These are phyloP conservation scores for Ogataea nakhonphanomensis DNA, from an alignment of 805 yeast genomes.

Conservation along the genomic window DNA sequence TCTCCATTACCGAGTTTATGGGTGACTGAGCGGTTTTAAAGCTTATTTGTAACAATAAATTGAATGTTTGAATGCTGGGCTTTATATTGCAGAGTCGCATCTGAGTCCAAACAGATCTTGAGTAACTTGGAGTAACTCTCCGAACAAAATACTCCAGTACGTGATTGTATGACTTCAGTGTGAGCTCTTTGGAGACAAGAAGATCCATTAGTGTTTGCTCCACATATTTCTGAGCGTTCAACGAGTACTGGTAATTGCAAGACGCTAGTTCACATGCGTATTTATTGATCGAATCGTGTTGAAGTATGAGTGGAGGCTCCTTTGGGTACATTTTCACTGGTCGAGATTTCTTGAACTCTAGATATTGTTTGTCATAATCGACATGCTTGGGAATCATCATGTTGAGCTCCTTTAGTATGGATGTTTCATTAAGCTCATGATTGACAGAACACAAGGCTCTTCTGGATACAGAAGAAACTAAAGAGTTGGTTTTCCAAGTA, in stretches of 20 bases:
- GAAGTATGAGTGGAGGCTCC: slow-evolving; percentile 1
- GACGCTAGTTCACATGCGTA: slow-evolving; percentile 8
- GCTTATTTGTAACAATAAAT: slow-evolving; percentile 10
- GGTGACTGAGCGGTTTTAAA: slow-evolving; percentile 3
- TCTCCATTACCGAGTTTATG: slow-evolving; percentile 1
- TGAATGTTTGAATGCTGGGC: slow-evolving; percentile 11
- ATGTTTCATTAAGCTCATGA: background rate
- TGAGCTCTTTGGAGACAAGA: slow-evolving; percentile 3
- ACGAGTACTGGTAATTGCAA: slow-evolving; percentile 9
- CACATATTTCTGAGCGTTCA: slow-evolving; percentile 6
- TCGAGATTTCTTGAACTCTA: slow-evolving; percentile 4
- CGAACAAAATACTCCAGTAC: slow-evolving; percentile 12
- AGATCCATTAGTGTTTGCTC: slow-evolving; percentile 12
- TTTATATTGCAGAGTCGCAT: slow-evolving; percentile 1
- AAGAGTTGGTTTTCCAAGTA: no score
- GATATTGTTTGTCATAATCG: background rate
- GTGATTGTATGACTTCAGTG: slow-evolving; percentile 7
- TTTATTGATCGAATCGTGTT: slow-evolving; percentile 4
- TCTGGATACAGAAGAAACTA: background rate
- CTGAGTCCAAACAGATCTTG: slow-evolving; percentile 5
- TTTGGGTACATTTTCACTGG: slow-evolving; percentile 9
- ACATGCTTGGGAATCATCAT: background rate
- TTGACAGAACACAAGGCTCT: background rate
- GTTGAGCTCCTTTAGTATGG: background rate
- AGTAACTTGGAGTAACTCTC: background rate